These are phyloP conservation scores for Amauroascus verrucosus DNA, from an alignment of 2,329 filamentous ascomycete species.

Conservation along the genomic window DNA sequence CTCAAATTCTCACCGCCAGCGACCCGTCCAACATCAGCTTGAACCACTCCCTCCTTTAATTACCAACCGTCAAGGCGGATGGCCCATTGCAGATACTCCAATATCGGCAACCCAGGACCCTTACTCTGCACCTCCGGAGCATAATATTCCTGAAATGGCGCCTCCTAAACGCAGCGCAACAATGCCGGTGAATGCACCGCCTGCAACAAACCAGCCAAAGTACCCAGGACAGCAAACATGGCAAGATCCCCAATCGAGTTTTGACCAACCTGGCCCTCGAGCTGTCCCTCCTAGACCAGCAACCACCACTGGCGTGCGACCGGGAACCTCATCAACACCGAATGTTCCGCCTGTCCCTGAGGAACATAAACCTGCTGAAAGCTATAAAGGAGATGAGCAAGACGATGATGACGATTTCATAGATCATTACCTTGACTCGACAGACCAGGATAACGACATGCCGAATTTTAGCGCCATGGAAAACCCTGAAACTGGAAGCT, in stretches of 20 bases:
- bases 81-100: neutral
- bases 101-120: slow-evolving; percentile 1
- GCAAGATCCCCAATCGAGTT: slow-evolving; percentile 23
- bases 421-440: slow-evolving; percentile 44
- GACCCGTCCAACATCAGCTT: slow-evolving; percentile 21
- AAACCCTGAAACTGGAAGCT: slow-evolving; percentile 23
- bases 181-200: slow-evolving; percentile 23
- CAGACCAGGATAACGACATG: slow-evolving; percentile 47
- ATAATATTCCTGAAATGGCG: slow-evolving; percentile 23
- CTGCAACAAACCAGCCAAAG: slow-evolving; percentile 18
- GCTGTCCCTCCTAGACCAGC: slow-evolving; percentile 21
- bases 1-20: slow-evolving; percentile 29
- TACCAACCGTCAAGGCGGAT: slow-evolving; percentile 5
- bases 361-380: neutral
- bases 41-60: slow-evolving; percentile 10
- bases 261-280: slow-evolving; percentile 8
- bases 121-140: slow-evolving; percentile 10
- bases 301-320: slow-evolving; percentile 22
- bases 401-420: slow-evolving; percentile 34
- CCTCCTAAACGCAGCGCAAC: slow-evolving; percentile 31
- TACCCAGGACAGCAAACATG: slow-evolving; percentile 31
- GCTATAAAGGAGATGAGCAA: slow-evolving; percentile 16
- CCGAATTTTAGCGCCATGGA: slow-evolving; percentile 52
- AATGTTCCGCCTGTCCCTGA: slow-evolving; percentile 11
- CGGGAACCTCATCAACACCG: slow-evolving; percentile 5